Conservation (phyloP, 2,329 filamentous ascomycete genomes). For the Alternaria infectoria region DNA sequence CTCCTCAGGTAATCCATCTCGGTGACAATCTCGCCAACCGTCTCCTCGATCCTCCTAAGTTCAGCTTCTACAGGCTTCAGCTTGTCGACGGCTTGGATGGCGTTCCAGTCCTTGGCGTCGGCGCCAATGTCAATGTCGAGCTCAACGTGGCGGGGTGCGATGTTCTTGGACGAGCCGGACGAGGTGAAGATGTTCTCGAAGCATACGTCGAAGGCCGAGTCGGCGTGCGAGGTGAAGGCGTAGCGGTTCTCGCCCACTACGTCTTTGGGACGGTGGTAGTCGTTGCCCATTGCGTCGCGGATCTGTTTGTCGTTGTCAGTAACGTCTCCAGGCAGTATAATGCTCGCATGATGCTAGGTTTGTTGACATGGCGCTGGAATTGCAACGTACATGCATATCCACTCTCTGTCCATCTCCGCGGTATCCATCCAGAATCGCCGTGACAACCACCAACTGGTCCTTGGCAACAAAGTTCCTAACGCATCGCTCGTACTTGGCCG, state of each 20-base stretch:
- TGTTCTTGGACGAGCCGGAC: constrained; percentile 25
- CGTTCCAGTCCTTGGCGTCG: constrained; percentile 97
- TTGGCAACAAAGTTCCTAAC: constrained; percentile 93
- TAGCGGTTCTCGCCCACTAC: constrained; percentile 90
- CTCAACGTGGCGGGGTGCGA: constrained; percentile 73
- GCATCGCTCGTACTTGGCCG: constrained; percentile 77
- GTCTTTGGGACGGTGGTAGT: constrained; percentile 91
- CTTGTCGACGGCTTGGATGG: constrained; percentile 95
- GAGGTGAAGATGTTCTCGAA: constrained; percentile 80
- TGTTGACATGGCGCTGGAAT: background rate
- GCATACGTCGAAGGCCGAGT: constrained; percentile 95
- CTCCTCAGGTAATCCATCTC: constrained; percentile 96
- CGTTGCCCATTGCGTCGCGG: constrained; percentile 91
- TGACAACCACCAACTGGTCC: constrained; percentile 95
- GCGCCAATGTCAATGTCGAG: constrained; percentile 96
- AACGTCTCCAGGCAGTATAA: background rate
- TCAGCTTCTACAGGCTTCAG: constrained; percentile 96
- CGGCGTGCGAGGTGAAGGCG: constrained; percentile 90
- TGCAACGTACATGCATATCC: constrained; percentile 84
- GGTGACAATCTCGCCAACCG: constrained; percentile 82
- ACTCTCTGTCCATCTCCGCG: constrained; percentile 91
- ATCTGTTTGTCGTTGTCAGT: constrained; percentile 65
- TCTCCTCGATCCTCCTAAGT: constrained; percentile 88
- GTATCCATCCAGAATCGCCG: constrained; percentile 81
- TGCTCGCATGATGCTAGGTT: background rate